These are phyloP conservation scores for Cinnamomum micranthum DNA, from an alignment of 164 flowering plant genomes.

Conservation along the genomic window DNA sequence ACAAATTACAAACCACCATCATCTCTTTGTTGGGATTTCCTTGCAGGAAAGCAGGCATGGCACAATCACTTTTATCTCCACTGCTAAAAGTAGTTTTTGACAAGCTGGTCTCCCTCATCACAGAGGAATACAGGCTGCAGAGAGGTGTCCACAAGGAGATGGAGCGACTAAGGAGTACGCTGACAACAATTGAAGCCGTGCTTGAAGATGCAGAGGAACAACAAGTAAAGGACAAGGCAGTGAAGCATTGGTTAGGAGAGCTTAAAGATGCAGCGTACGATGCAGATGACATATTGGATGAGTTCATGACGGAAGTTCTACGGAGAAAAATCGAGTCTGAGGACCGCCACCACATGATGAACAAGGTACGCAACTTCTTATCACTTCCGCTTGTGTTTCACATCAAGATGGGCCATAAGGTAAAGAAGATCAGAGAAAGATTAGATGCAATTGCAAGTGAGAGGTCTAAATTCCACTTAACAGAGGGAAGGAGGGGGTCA, in stretches of 20 bases:
- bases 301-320: neutral
- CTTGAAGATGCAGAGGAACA: slow-evolving; percentile 11
- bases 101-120: neutral
- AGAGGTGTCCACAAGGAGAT: neutral
- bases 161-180: neutral
- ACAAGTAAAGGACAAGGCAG: neutral
- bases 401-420: no score
- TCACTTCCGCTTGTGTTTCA: no score
- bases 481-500: no score
- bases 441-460: no score
- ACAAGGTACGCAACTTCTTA: slow-evolving; percentile 3
- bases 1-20: neutral
- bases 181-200: slow-evolving; percentile 1
- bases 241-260: slow-evolving; percentile 3
- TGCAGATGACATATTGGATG: slow-evolving; percentile 11
- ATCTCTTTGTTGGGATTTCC: neutral
- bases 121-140: neutral
- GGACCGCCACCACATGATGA: neutral
- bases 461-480: no score
- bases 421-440: no score
- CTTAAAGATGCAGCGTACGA: slow-evolving; percentile 8
- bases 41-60: neutral
- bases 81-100: neutral
- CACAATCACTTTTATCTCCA: neutral
- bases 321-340: neutral